Evolutionary conservation across 2,329 filamentous ascomycete genomes (phyloP).

Genomic region (Reticulascus tulasneorum): DNA sequence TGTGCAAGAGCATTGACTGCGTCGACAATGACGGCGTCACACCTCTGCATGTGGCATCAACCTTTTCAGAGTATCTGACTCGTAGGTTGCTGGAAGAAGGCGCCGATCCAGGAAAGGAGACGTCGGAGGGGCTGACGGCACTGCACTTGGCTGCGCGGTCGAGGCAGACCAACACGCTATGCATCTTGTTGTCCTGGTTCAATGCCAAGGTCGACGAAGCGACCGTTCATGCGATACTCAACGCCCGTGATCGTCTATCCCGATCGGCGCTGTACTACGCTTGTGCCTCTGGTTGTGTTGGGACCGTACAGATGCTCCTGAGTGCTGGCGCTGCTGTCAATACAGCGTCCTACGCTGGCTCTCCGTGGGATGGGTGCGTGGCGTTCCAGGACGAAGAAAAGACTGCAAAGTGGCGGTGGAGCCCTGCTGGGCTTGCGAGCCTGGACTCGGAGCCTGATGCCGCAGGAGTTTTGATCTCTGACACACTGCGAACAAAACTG

Average conservation of each 20-base stretch:
- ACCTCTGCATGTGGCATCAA: constrained; percentile 21
- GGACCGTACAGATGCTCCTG: constrained; percentile 22
- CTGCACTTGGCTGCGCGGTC: constrained; percentile 35
- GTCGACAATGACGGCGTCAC: constrained; percentile 10
- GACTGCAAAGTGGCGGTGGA: neutral
- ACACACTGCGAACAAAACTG: neutral
- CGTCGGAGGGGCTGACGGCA: constrained; percentile 29
- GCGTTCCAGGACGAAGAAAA: neutral
- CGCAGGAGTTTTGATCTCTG: neutral
- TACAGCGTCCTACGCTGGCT: neutral
- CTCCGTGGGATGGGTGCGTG: constrained; percentile 4
- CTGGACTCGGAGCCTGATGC: neutral
- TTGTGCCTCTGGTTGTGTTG: constrained; percentile 15
- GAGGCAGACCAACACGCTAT: constrained; percentile 29
- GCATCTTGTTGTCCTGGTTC: constrained; percentile 19
- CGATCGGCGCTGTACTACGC: constrained; percentile 21
- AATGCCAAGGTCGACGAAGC: neutral
- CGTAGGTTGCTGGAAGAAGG: constrained; percentile 31
- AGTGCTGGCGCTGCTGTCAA: constrained; percentile 19
- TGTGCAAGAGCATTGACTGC: neutral
- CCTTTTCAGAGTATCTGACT: constrained; percentile 17
- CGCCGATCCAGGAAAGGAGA: constrained; percentile 26
- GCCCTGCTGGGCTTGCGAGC: neutral
- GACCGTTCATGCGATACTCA: neutral
- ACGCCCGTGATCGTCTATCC: neutral